Conservation (phyloP, 495 filamentous ascomycete species). For the Friedmanniomyces endolithicus region DNA sequence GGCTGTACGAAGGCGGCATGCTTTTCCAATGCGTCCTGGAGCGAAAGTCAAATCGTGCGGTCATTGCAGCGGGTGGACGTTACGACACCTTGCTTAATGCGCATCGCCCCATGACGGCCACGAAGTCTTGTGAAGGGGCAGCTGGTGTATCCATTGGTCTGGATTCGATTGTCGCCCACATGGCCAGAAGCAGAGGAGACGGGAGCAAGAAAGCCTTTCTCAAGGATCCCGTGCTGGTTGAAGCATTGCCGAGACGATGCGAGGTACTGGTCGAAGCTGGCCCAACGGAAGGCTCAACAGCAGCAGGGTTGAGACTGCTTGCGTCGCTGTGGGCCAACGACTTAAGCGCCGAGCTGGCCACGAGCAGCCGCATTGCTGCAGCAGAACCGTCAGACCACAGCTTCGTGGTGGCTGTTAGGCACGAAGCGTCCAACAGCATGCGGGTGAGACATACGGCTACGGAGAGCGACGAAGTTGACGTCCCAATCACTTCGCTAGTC, state of each 20-base stretch:
- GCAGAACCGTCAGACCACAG: slow-evolving; percentile 52
- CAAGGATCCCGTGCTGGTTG: slow-evolving; percentile 49
- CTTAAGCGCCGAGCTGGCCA: slow-evolving; percentile 82
- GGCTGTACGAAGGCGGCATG: slow-evolving; percentile 78
- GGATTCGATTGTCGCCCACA: slow-evolving; percentile 58
- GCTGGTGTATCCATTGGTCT: slow-evolving; percentile 89
- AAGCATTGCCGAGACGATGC: slow-evolving; percentile 35
- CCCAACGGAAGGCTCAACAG: slow-evolving; percentile 61
- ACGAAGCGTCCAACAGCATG: slow-evolving; percentile 43
- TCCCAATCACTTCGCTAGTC: slow-evolving; percentile 62
- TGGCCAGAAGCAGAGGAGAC: slow-evolving; percentile 46
- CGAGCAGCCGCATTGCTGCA: slow-evolving; percentile 44
- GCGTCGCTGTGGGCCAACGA: slow-evolving; percentile 69
- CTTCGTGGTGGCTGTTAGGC: slow-evolving; percentile 80
- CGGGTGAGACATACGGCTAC: slow-evolving; percentile 43
- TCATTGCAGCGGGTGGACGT: slow-evolving; percentile 86
- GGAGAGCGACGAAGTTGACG: slow-evolving; percentile 78
- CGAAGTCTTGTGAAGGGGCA: slow-evolving; percentile 45
- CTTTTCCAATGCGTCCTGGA: slow-evolving; percentile 89
- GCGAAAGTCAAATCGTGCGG: slow-evolving; percentile 57
- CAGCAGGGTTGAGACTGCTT: slow-evolving; percentile 59
- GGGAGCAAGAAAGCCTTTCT: slow-evolving; percentile 34
- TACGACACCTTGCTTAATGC: slow-evolving; percentile 78
- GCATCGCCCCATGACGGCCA: slow-evolving; percentile 40
- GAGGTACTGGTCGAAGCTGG: slow-evolving; percentile 85